Conservation (phyloP, 1,139 yeast genomes). For the Wickerhamomyces sp. region DNA sequence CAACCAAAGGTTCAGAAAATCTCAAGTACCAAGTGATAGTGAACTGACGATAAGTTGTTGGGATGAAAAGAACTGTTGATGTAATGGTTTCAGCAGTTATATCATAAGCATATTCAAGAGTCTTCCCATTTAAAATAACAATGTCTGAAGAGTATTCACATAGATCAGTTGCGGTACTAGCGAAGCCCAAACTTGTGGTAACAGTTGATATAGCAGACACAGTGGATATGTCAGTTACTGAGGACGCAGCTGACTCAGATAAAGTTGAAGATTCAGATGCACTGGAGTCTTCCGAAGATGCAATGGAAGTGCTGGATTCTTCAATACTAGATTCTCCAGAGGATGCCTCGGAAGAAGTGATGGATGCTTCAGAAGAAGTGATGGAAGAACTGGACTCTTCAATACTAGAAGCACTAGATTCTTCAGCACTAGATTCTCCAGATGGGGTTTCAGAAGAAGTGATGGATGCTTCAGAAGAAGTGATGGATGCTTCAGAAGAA, state of each 20-base stretch:
- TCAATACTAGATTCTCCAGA: neutral
- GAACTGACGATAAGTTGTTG: neutral
- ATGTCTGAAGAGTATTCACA: slow-evolving; percentile 3
- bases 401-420: no score
- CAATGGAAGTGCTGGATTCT: no score
- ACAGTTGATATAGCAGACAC: slow-evolving; percentile 6
- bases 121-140: slow-evolving; percentile 2
- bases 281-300: no score
- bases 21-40: slow-evolving; percentile 10
- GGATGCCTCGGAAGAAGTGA: neutral
- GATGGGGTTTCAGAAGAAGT: neutral
- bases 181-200: slow-evolving; percentile 1
- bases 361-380: neutral
- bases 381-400: neutral
- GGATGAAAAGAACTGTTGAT: neutral
- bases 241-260: no score
- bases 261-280: no score
- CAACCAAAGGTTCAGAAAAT: slow-evolving; percentile 3
- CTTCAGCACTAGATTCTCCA: neutral
- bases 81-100: slow-evolving; percentile 1
- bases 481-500: neutral
- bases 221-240: no score
- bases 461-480: neutral
- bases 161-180: neutral
- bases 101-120: slow-evolving; percentile 1